phyloP scores from a whole-genome alignment of 495 filamentous ascomycete genomes.

The Aspergillus cavernicola region DNA sequence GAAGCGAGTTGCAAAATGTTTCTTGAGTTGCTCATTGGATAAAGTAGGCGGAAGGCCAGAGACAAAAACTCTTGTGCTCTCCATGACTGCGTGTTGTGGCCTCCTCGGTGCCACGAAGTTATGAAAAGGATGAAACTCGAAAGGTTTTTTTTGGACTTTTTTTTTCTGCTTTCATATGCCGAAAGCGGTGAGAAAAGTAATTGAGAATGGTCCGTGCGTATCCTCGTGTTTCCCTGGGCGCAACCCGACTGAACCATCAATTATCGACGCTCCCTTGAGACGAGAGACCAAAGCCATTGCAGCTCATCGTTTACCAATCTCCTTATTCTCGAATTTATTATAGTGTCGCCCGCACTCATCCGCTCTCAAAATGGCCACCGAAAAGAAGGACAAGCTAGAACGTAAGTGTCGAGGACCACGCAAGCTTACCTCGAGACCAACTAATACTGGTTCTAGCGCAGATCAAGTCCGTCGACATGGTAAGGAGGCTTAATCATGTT shows the following conservation, averaged over 20 bases:
- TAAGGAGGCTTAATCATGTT: slow-evolving; percentile 37
- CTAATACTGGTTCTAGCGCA: slow-evolving; percentile 61
- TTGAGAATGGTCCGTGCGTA: slow-evolving; percentile 14
- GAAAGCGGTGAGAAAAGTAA: slow-evolving; percentile 35
- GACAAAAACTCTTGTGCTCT: slow-evolving; percentile 78
- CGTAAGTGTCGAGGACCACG: slow-evolving; percentile 42
- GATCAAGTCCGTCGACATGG: slow-evolving; percentile 98
- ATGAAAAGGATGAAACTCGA: slow-evolving; percentile 19
- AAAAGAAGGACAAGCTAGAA: slow-evolving; percentile 69
- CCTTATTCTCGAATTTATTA: not conserved
- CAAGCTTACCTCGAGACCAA: slow-evolving; percentile 1
- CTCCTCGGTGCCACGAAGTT: slow-evolving; percentile 11
- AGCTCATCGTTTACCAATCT: not conserved
- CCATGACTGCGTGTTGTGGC: slow-evolving; percentile 32
- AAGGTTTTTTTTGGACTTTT: slow-evolving; percentile 23
- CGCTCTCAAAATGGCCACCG: slow-evolving; percentile 41
- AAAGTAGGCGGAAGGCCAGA: slow-evolving; percentile 73
- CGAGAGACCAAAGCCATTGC: not conserved
- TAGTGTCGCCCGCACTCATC: not conserved
- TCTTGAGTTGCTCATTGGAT: slow-evolving; percentile 75
- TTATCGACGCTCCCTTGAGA: not conserved
- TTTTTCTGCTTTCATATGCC: slow-evolving; percentile 33
- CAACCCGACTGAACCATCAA: slow-evolving; percentile 12
- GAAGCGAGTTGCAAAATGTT: slow-evolving; percentile 76
- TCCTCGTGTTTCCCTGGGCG: slow-evolving; percentile 19